Evolutionary conservation across 257 asterid species (phyloP), one percentile per base, ranked within the genome.

Genomic region (Forsythia viridissima): DNA sequence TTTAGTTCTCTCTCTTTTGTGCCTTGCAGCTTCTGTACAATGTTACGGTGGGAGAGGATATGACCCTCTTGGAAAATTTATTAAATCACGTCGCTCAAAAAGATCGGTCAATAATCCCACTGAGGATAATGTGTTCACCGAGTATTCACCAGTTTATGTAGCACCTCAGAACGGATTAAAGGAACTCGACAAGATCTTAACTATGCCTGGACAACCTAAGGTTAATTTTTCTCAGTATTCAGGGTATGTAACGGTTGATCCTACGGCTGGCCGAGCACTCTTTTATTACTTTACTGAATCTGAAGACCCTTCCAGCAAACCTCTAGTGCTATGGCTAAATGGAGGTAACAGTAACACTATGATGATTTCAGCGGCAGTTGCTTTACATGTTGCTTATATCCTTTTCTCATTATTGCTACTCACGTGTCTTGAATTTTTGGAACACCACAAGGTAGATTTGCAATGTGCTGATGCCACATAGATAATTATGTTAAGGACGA

Each of bases 251-350:
- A 87, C 86, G 0, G 88, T 84, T 71, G 82, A 87, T 80, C 83
- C 85, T 18, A 72, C 4, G 0, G 85, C 88, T 0, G 88, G 88
- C 8, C 79, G 87, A 55, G 90, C 88, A 3, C 81, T 87, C 1
- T 87, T 87, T 79, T 87, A 87, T 34, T 84, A 74, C 65, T 48
- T 87, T 9, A 80, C 82, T 0, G 88, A 85, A 76, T 61, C 90
- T 3, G 81, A 73, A 4, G 80, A 82, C 75, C 40, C 88, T 20
- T 69, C 81, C 24, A 77, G 2, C 77, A 80, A 76, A 51, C 90
- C 90, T 51, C 84, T 87, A 0, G 85, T 87, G 21, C 48, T 85
- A 9, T 87, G 90, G 90, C 86, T 85, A 9, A 85, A 82, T 80
- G 88, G 90, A 84, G 90, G 90, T 84, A 11, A 24, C 24, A 24